phyloP scores from a whole-genome alignment of 352 stramenopile genomes.

The Halophytophthora polymorphica region DNA sequence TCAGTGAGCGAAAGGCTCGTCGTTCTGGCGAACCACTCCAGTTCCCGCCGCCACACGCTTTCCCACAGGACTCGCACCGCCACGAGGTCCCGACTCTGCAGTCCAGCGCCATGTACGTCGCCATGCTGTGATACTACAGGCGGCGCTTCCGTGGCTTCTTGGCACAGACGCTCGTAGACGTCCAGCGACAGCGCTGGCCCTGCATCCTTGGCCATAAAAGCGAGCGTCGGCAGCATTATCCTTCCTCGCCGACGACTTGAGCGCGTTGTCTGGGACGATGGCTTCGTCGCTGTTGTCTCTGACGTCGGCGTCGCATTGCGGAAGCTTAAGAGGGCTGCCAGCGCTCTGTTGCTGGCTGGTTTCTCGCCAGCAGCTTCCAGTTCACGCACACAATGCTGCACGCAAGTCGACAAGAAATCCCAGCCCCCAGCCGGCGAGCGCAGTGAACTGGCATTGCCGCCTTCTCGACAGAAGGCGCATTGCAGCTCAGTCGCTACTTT shows the following conservation, averaged over 20 bases:
- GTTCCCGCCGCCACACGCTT: slow-evolving; percentile 34
- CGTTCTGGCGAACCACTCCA: slow-evolving; percentile 3
- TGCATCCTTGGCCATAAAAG: neutral
- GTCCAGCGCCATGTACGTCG: neutral
- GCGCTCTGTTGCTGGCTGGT: slow-evolving; percentile 16
- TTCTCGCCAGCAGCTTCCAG: slow-evolving; percentile 21
- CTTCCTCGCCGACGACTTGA: slow-evolving; percentile 11
- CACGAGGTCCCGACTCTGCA: neutral
- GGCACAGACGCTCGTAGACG: slow-evolving; percentile 16
- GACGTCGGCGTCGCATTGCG: slow-evolving; percentile 13
- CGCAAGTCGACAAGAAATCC: slow-evolving; percentile 22
- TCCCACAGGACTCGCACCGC: slow-evolving; percentile 23
- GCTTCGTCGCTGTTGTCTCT: slow-evolving; percentile 1
- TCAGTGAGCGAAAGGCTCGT: slow-evolving; percentile 18
- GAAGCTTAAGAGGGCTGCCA: slow-evolving; percentile 21
- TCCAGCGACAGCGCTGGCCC: slow-evolving; percentile 9
- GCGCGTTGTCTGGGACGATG: neutral
- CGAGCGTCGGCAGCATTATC: slow-evolving; percentile 7
- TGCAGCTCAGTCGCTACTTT: slow-evolving; percentile 1
- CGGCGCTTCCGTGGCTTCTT: neutral
- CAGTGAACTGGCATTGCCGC: slow-evolving; percentile 13
- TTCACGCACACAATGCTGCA: slow-evolving; percentile 11
- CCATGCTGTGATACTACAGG: too few species aligned
- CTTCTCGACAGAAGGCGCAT: slow-evolving; percentile 27
- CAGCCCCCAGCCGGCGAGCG: slow-evolving; percentile 15